phyloP scores from a whole-genome alignment of 441 rosid species.

The Erodium moschatum region DNA sequence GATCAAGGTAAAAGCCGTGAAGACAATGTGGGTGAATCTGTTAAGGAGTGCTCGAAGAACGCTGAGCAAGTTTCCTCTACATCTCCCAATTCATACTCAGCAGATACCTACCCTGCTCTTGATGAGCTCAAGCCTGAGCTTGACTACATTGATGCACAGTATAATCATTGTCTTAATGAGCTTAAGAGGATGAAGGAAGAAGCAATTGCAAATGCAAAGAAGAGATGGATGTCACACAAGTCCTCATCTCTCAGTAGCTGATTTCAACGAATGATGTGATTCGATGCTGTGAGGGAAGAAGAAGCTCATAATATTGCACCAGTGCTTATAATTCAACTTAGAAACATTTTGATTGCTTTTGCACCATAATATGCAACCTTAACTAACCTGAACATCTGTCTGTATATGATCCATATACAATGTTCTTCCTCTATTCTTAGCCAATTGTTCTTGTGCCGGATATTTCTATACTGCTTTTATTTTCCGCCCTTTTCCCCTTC shows the following conservation, averaged over 20 bases:
- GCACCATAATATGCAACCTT: not conserved
- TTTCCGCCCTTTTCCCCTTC: too few species aligned
- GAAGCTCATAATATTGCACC: not conserved
- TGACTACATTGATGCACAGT: slow-evolving; percentile 6
- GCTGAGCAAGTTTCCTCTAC: not conserved
- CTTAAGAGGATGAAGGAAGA: slow-evolving; percentile 4
- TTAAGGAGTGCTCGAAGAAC: not conserved
- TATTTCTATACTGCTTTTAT: not conserved
- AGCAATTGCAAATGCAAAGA: slow-evolving; percentile 3
- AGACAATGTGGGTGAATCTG: not conserved
- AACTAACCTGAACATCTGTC: not conserved
- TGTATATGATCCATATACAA: slow-evolving; percentile 7
- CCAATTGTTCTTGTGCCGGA: not conserved
- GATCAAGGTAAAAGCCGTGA: not conserved
- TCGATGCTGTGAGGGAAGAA: not conserved
- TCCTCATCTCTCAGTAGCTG: not conserved
- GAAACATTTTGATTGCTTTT: slow-evolving; percentile 3
- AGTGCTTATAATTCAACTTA: not conserved
- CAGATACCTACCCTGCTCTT: not conserved
- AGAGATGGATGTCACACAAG: slow-evolving; percentile 8
- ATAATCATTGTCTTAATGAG: not conserved
- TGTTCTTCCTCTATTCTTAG: not conserved
- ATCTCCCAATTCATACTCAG: not conserved
- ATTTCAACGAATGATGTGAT: not conserved
- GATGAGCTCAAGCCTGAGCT: slow-evolving; percentile 7